Conservation (phyloP, 2,329 filamentous ascomycete species). For the Arachnomyces sp. region DNA sequence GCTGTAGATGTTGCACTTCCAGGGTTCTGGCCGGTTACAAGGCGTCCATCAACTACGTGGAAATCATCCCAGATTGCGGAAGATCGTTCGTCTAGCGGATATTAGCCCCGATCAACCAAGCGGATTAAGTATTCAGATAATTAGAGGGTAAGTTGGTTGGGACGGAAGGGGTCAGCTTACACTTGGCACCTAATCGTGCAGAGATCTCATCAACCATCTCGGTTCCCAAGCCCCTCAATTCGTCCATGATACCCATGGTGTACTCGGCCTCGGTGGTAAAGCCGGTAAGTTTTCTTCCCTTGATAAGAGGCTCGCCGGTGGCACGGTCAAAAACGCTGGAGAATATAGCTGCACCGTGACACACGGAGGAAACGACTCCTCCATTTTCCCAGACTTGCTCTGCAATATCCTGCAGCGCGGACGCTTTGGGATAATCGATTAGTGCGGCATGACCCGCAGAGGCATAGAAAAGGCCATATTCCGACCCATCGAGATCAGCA, state of each 20-base stretch:
- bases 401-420: conserved; percentile 34
- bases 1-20: conserved; percentile 36
- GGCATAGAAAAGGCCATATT: too few relatives aligned
- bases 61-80: conserved; percentile 24
- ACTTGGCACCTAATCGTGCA: conserved; percentile 22
- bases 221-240: conserved; percentile 24
- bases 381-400: conserved; percentile 32
- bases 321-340: conserved; percentile 23
- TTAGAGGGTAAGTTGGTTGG: too few relatives aligned
- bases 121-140: too few relatives aligned
- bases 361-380: conserved; percentile 37
- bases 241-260: conserved; percentile 25
- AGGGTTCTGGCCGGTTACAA: conserved; percentile 42
- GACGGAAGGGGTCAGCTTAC: conserved; percentile 16
- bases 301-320: conserved; percentile 30
- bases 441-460: conserved; percentile 32
- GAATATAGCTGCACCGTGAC: conserved; percentile 35
- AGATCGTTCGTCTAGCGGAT: conserved; percentile 16
- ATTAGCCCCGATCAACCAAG: too few relatives aligned
- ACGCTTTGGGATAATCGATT: conserved; percentile 40
- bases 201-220: conserved; percentile 29
- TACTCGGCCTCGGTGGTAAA: conserved; percentile 34
- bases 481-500: conserved; percentile 21
- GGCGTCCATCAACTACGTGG: conserved; percentile 27
- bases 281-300: conserved; percentile 31